Evolutionary conservation across 2,329 filamentous ascomycete genomes (phyloP), one percentile per base, ranked within the genome.

Genomic region (Pseudocercospora crystallina): DNA sequence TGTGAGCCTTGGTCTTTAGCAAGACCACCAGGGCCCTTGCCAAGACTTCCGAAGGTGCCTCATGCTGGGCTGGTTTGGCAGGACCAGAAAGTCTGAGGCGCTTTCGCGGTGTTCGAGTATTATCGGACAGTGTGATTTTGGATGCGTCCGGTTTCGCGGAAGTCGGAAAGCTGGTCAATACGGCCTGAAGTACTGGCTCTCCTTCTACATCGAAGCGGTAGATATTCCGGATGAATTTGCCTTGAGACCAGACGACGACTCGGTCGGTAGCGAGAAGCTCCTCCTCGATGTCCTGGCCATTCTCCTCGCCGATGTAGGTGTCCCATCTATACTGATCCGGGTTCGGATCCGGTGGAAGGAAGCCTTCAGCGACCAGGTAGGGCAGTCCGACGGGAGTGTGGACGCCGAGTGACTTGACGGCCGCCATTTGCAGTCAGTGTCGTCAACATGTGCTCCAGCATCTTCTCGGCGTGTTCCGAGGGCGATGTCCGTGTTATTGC

Each of bases 171-270:
- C 83, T 85, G 36, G 92, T 90, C 58, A 97, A 79, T 34, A 97
- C 74, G 13, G 90, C 91, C 68, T 96, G 89, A n/a, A 82, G 80
- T 52, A 99, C 85, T 26, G 84, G 78, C 69, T 97, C 90, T 60
- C 90, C 87, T 69, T 97, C 92, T 15, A 90, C 77, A 53, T 90
- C 84, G 69, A 97, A 91, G 56, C 83, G 86, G 74, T 91, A 96
- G 44, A 87, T 82, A 69, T 92, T 90, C 63, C 89, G 87, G 55
- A 97, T 86, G 51, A 92, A 78, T 50, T 87, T 87, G 40, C 89
- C 90, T 51, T 90, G 83, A 34, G 89, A 95, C 92, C 92, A 99
- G 50, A 96, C 80, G 10, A 95, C 90, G 61, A 85, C 85, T 53
- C 81, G 78, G 20, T 83, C 77, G 9, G 90, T 94, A 44, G 83